A percentile compares a stretch with the other conserved stretches of the same genome.
These are phyloP conservation scores for Coemansia asiatica DNA, from an alignment of 192 early-diverging fungal species.

Conservation along the genomic window DNA sequence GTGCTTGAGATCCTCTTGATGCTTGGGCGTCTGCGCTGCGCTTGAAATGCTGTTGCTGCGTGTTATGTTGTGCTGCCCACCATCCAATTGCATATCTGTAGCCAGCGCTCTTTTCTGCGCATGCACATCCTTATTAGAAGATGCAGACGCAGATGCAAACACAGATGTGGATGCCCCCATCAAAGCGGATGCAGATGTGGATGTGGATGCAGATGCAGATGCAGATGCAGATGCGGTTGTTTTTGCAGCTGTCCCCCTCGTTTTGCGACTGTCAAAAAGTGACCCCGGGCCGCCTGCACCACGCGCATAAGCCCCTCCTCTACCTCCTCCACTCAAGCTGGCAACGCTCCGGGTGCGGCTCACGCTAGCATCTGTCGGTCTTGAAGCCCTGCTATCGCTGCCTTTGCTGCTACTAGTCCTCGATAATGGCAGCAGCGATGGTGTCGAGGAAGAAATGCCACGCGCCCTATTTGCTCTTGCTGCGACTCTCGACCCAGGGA, in stretches of 20 bases:
- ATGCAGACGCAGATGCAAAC: background rate
- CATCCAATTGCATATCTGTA: background rate
- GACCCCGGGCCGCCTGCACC: background rate
- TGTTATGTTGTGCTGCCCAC: background rate
- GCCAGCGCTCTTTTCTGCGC: slow-evolving; percentile 3
- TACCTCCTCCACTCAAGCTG: background rate
- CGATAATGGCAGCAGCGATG: background rate
- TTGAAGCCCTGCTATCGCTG: background rate
- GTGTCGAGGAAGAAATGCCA: background rate
- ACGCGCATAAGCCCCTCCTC: background rate
- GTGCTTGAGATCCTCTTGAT: background rate
- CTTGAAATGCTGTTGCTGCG: background rate
- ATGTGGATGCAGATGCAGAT: too few species aligned
- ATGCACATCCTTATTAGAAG: slow-evolving; percentile 1
- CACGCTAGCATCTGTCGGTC: background rate
- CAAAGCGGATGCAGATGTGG: background rate
- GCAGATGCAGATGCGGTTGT: too few species aligned
- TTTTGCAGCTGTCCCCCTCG: too few species aligned
- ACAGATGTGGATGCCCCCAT: background rate
- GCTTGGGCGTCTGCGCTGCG: background rate
- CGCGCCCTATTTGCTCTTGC: background rate
- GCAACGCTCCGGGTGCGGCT: background rate
- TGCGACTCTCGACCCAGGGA: background rate
- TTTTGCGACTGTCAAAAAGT: background rate
- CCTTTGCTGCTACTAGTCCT: background rate